A percentile compares a stretch with the other conserved stretches of the same genome.
phyloP scores from a whole-genome alignment of 805 yeast species.

The Yarrowia osloensis region DNA sequence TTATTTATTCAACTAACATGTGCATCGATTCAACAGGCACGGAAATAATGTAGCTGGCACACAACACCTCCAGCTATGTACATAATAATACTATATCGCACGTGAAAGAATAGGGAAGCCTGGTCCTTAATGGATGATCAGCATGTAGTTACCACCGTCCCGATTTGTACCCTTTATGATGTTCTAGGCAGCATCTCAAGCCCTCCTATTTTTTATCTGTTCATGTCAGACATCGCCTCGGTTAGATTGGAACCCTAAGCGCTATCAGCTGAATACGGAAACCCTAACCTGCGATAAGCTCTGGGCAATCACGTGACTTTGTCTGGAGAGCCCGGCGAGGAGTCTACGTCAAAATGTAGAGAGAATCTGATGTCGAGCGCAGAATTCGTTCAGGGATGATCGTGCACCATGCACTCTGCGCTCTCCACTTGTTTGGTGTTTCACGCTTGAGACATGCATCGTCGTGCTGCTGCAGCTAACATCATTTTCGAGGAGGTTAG shows the following conservation, averaged over 20 bases:
- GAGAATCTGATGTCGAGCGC: too few species aligned
- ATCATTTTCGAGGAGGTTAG: too few species aligned
- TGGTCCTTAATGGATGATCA: not conserved
- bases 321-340: too few species aligned
- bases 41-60: not conserved
- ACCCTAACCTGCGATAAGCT: not conserved
- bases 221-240: not conserved
- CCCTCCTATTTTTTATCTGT: not conserved
- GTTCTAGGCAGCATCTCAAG: too few species aligned
- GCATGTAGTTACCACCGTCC: not conserved
- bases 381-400: not conserved
- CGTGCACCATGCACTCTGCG: too few species aligned
- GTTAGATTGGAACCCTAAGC: not conserved
- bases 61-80: not conserved
- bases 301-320: not conserved
- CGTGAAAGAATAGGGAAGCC: not conserved
- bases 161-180: too few species aligned
- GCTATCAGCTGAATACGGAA: not conserved
- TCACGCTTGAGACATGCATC: too few species aligned
- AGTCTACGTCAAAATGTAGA: too few species aligned
- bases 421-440: too few species aligned
- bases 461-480: too few species aligned
- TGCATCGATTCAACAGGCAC: constrained; percentile 31
- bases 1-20: constrained; percentile 31
- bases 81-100: constrained; percentile 21